Evolutionary conservation across 2,329 filamentous ascomycete genomes (phyloP).

Genomic region (Hawksworthiomyces lignivorus): DNA sequence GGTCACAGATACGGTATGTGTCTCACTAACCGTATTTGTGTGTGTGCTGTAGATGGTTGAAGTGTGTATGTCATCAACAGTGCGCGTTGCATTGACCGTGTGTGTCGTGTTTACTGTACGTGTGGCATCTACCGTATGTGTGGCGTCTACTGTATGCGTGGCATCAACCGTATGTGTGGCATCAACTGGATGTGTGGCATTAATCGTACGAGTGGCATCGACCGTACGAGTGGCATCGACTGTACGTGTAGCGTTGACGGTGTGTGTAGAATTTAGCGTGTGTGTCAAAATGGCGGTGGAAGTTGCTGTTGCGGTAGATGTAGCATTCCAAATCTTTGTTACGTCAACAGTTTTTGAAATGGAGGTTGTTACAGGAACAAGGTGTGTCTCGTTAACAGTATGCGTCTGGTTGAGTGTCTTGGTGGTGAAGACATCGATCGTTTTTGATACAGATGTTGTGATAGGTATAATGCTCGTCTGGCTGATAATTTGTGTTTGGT

Average conservation of each 20-base stretch:
- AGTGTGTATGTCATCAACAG: neutral
- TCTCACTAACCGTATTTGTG: slow-evolving; percentile 1
- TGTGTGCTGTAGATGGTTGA: slow-evolving; percentile 6
- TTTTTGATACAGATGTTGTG: no score
- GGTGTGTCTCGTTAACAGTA: no score
- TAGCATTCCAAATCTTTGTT: no score
- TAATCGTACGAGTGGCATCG: neutral
- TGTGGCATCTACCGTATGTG: neutral
- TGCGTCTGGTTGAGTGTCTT: no score
- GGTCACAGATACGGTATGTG: slow-evolving; percentile 2
- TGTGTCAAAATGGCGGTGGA: neutral
- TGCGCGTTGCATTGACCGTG: neutral
- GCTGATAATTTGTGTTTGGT: no score
- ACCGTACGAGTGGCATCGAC: neutral
- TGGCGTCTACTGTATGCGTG: neutral
- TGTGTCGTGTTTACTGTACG: neutral
- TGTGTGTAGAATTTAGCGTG: neutral
- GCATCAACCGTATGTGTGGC: no score
- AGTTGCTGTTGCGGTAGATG: no score
- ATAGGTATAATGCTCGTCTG: no score
- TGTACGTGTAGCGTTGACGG: neutral
- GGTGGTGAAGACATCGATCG: no score
- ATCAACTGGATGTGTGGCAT: neutral
- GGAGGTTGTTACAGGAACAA: neutral
- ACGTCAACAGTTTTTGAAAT: neutral